phyloP scores from a whole-genome alignment of 768 basidiomycete species.

The Leccinum ochraceum region DNA sequence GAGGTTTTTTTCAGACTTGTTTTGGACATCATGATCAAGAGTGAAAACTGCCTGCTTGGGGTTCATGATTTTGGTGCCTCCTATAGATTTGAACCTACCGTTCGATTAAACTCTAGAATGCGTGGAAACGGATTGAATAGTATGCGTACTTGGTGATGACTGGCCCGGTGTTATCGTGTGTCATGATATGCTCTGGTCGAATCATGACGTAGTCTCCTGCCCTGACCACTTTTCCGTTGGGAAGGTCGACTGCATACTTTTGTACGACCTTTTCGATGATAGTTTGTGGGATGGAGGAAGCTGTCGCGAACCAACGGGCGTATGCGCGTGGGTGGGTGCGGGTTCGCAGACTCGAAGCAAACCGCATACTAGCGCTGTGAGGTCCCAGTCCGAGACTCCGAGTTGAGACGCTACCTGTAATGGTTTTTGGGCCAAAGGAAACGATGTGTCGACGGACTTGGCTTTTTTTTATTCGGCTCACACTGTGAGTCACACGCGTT shows the following conservation, averaged over 20 bases:
- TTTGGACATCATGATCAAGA: slow-evolving; percentile 98
- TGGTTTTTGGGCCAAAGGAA: neutral
- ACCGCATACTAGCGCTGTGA: neutral
- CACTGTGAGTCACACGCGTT: neutral
- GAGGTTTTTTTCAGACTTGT: slow-evolving; percentile 87
- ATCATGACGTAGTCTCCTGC: slow-evolving; percentile 99
- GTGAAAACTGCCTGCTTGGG: slow-evolving; percentile 91
- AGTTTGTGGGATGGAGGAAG: slow-evolving; percentile 64
- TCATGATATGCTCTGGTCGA: slow-evolving; percentile 97
- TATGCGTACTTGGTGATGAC: slow-evolving; percentile 88
- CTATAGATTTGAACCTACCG: slow-evolving; percentile 89
- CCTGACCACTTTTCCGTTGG: slow-evolving; percentile 74
- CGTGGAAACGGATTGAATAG: neutral
- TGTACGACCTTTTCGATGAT: slow-evolving; percentile 98
- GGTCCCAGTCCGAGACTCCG: neutral
- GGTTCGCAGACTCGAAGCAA: slow-evolving; percentile 13
- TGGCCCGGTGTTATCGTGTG: slow-evolving; percentile 97
- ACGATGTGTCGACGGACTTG: neutral
- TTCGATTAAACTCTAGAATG: slow-evolving; percentile 2
- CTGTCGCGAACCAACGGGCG: slow-evolving; percentile 36
- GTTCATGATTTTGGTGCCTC: slow-evolving; percentile 80
- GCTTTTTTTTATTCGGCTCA: neutral
- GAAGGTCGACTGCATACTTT: slow-evolving; percentile 90
- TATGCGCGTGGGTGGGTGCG: neutral
- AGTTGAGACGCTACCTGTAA: neutral